These are phyloP conservation scores for Kodamaea leandrae DNA, from an alignment of 805 yeast species.

Conservation along the genomic window DNA sequence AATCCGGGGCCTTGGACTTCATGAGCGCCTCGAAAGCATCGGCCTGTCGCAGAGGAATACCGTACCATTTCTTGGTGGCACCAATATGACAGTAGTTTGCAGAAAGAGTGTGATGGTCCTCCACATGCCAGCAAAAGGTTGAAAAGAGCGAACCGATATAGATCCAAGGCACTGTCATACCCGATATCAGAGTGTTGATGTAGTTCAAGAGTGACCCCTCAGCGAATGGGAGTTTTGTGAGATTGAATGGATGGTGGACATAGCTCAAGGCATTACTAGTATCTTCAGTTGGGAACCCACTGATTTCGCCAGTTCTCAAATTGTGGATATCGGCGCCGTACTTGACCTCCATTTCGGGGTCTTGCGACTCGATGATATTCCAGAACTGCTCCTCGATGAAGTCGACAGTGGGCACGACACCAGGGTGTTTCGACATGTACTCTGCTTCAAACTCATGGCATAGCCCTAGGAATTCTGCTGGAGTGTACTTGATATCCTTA, in stretches of 20 bases:
- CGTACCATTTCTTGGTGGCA: conserved; percentile 89
- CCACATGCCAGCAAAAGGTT: conserved; percentile 96
- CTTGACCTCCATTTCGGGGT: conserved; percentile 55
- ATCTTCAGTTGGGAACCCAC: conserved; percentile 65
- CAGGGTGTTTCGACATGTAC: conserved; percentile 34
- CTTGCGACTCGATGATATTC: conserved; percentile 44
- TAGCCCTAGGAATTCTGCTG: conserved; percentile 57
- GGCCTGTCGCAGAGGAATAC: conserved; percentile 71
- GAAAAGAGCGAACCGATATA: conserved; percentile 87
- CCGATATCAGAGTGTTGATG: conserved; percentile 69
- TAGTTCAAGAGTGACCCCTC: conserved; percentile 67
- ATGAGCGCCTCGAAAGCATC: conserved; percentile 63
- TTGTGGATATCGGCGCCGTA: conserved; percentile 88
- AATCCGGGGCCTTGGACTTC: conserved; percentile 69
- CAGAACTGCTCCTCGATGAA: conserved; percentile 66
- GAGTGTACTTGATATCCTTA: conserved; percentile 49
- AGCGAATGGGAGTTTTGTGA: conserved; percentile 68
- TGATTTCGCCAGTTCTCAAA: conserved; percentile 57
- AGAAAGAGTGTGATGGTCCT: conserved; percentile 88
- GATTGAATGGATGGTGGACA: conserved; percentile 67
- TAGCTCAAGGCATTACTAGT: conserved; percentile 24
- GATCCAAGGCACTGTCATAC: conserved; percentile 95
- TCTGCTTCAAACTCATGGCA: conserved; percentile 50
- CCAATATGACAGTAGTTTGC: conserved; percentile 93
- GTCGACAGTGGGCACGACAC: conserved; percentile 38